phyloP scores from a whole-genome alignment of 768 basidiomycete genomes.

The Tylopilus vinaceipallidus region DNA sequence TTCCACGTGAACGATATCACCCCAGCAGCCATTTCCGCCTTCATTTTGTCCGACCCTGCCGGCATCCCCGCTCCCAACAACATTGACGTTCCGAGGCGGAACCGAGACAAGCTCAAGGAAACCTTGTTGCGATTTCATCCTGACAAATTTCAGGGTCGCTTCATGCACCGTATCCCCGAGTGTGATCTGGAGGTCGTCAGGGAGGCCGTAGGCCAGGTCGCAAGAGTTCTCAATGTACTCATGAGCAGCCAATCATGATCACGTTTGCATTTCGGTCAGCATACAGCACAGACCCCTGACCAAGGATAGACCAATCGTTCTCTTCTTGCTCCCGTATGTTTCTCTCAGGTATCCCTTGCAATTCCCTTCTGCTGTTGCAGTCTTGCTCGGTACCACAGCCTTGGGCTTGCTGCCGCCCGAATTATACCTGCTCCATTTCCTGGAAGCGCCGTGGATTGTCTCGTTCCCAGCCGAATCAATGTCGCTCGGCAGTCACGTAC shows the following conservation, averaged over 20 bases:
- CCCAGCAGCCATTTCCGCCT: slow-evolving; percentile 51
- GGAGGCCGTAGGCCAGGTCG: slow-evolving; percentile 64
- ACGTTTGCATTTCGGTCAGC: not conserved
- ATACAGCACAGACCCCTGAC: not conserved
- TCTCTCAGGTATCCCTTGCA: not conserved
- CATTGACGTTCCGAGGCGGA: slow-evolving; percentile 39
- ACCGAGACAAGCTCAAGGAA: slow-evolving; percentile 64
- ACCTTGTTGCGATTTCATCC: slow-evolving; percentile 74
- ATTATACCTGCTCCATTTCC: not conserved
- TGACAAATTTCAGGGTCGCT: slow-evolving; percentile 77
- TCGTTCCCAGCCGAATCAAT: not conserved
- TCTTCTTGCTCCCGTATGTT: not conserved
- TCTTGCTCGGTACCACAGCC: not conserved
- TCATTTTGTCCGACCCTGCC: slow-evolving; percentile 43
- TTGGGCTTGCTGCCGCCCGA: not conserved
- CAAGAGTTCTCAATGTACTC: slow-evolving; percentile 54
- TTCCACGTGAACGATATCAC: slow-evolving; percentile 51
- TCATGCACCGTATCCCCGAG: slow-evolving; percentile 51
- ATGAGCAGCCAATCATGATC: slow-evolving; percentile 37
- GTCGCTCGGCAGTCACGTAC: not conserved
- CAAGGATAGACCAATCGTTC: not conserved
- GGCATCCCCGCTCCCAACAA: not conserved
- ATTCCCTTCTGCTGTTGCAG: too few species aligned
- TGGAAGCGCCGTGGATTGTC: not conserved
- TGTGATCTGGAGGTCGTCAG: slow-evolving; percentile 49